phyloP scores from a whole-genome alignment of 805 yeast species.

The Debaryomyces maramus region DNA sequence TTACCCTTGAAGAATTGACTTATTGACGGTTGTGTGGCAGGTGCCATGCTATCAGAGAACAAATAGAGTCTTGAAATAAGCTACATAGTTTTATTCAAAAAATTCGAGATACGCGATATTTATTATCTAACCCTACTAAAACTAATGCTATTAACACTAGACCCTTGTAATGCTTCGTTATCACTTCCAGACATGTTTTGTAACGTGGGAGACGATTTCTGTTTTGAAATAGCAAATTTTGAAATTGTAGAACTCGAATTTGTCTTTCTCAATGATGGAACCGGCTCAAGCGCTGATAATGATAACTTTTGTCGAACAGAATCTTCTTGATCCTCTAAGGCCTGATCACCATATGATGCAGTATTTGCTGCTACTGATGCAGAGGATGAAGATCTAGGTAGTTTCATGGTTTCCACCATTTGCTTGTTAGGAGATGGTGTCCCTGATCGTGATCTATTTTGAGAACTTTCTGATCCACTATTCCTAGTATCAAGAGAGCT shows the following conservation, averaged over 20 bases:
- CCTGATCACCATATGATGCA: constrained; percentile 21
- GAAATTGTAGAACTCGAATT: constrained; percentile 12
- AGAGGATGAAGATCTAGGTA: constrained; percentile 16
- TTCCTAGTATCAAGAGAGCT: background rate
- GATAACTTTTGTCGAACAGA: too few relatives aligned
- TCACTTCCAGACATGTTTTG: constrained; percentile 5
- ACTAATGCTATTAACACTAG: constrained; percentile 21
- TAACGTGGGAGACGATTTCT: constrained; percentile 8
- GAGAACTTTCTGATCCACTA: background rate
- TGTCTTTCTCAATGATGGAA: constrained; percentile 18
- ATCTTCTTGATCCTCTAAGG: background rate
- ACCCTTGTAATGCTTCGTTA: constrained; percentile 12
- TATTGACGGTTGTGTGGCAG: constrained; percentile 10
- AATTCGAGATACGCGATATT: constrained; percentile 5
- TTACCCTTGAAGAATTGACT: constrained; percentile 10
- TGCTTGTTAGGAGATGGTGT: background rate
- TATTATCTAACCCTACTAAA: constrained; percentile 23
- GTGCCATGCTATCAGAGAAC: constrained; percentile 1
- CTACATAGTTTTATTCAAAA: too few relatives aligned
- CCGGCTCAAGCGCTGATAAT: background rate
- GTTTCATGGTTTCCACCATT: background rate
- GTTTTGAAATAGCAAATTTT: constrained; percentile 8
- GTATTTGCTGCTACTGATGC: constrained; percentile 29
- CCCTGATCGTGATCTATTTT: background rate
- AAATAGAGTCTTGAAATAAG: too few relatives aligned